Percentiles rank a stretch among this genome's conserved stretches.
phyloP scores from a whole-genome alignment of 768 basidiomycete species.

The Gloeostereum incarnatum region DNA sequence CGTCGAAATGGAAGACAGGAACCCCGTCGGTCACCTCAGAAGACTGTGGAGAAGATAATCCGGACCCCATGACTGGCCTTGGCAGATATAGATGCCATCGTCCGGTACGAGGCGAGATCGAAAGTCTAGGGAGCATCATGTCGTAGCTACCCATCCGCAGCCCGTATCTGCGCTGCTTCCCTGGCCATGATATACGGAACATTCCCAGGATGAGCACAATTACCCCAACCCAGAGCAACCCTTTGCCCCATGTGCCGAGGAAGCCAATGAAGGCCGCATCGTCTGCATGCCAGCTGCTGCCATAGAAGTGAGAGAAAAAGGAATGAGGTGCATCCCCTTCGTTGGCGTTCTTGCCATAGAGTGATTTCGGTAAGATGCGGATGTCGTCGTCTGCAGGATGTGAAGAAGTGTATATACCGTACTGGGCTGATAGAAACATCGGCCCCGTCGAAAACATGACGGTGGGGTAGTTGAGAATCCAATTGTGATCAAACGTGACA shows the following conservation, averaged over 20 bases:
- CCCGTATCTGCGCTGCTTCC: constrained; percentile 49
- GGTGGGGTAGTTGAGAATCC: constrained; percentile 95
- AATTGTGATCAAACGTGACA: constrained; percentile 85
- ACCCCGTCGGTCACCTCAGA: too few relatives aligned
- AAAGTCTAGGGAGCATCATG: constrained; percentile 67
- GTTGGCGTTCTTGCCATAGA: constrained; percentile 96
- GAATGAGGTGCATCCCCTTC: constrained; percentile 76
- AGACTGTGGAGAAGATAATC: constrained; percentile 34
- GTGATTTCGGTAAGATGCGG: constrained; percentile 86
- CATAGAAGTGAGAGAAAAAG: constrained; percentile 97
- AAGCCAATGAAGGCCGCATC: constrained; percentile 98
- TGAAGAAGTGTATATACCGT: constrained; percentile 74
- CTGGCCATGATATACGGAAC: constrained; percentile 42
- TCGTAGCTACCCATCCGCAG: constrained; percentile 68
- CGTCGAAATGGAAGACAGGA: constrained; percentile 52
- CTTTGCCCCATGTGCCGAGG: constrained; percentile 82
- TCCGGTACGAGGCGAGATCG: constrained; percentile 58
- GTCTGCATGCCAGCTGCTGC: constrained; percentile 96
- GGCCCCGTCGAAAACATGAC: constrained; percentile 99
- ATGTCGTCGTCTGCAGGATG: constrained; percentile 62
- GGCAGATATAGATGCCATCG: constrained; percentile 66
- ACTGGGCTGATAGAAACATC: constrained; percentile 96
- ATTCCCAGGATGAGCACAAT: constrained; percentile 63
- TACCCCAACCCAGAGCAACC: constrained; percentile 78
- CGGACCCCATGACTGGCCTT: constrained; percentile 42